Conservation (phyloP, 1,284 basidiomycete species). For the Irpex sp. region DNA sequence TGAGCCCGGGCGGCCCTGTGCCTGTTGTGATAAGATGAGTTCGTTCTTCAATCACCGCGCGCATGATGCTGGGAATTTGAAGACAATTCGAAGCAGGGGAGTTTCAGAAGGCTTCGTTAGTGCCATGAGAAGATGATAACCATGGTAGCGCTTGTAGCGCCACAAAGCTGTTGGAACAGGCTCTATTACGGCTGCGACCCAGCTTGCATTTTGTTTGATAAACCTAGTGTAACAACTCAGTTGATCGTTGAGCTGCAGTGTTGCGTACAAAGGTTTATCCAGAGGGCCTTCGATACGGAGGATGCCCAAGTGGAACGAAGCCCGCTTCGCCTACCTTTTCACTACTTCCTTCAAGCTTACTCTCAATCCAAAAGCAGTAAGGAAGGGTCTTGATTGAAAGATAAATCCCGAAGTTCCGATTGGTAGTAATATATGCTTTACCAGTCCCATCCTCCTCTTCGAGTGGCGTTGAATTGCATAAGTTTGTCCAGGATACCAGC, state of each 20-base stretch:
- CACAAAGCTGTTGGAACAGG: not conserved
- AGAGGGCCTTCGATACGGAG: no score
- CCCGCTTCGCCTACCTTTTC: not conserved
- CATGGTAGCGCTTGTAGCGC: not conserved
- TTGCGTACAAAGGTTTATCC: no score
- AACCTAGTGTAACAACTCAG: not conserved
- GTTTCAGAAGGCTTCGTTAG: not conserved
- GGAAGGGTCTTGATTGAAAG: not conserved
- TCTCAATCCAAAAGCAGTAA: no score
- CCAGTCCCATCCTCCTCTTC: not conserved
- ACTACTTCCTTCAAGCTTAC: not conserved
- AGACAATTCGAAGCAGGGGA: not conserved
- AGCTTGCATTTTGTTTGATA: not conserved
- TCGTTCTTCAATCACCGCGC: not conserved
- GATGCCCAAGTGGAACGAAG: no score
- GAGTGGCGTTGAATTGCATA: not conserved
- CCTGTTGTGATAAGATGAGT: not conserved
- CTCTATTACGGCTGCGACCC: not conserved
- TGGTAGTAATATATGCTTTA: not conserved
- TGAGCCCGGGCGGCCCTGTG: not conserved
- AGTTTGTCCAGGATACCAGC: slow-evolving; percentile 19
- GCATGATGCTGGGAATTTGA: not conserved
- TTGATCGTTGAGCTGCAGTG: not conserved
- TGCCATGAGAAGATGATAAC: not conserved
- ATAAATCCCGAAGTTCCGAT: not conserved